These are phyloP conservation scores for Adansonia madagascariensis DNA, from an alignment of 441 rosid species.

Conservation along the genomic window DNA sequence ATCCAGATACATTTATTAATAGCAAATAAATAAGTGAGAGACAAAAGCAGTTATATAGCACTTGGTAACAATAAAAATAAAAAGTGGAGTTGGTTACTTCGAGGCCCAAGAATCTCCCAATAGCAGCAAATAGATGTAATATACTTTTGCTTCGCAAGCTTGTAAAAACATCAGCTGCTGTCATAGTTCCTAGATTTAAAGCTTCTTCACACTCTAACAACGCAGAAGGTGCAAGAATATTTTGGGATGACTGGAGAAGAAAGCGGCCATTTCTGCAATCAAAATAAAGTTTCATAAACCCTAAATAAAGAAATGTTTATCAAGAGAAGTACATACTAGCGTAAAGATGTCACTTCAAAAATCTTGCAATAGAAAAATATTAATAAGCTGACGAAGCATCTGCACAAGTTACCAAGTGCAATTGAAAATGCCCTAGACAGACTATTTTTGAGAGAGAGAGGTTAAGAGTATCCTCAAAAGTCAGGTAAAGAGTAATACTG, in stretches of 20 bases:
- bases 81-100: conserved; percentile 51
- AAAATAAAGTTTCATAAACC: conserved; percentile 26
- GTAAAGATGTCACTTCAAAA: neutral
- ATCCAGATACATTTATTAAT: conserved; percentile 29
- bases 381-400: neutral
- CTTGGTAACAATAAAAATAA: neutral
- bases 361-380: neutral
- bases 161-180: conserved; percentile 79
- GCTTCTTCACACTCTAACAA: conserved; percentile 89
- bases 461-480: neutral
- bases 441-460: neutral
- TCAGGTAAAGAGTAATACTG: neutral
- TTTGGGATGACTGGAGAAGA: conserved; percentile 74
- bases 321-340: neutral
- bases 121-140: conserved; percentile 80
- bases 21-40: conserved; percentile 12
- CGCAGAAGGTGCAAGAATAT: conserved; percentile 57
- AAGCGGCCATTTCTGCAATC: conserved; percentile 87
- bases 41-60: conserved; percentile 8
- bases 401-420: neutral
- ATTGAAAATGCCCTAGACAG: neutral
- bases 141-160: conserved; percentile 92
- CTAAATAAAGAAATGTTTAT: conserved; percentile 1
- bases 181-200: conserved; percentile 84
- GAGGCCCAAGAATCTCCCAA: conserved; percentile 93